A percentile compares a stretch with the other conserved stretches of the same genome.
These are phyloP conservation scores for Prunus mira DNA, from an alignment of 306 rosid species.

Conservation along the genomic window DNA sequence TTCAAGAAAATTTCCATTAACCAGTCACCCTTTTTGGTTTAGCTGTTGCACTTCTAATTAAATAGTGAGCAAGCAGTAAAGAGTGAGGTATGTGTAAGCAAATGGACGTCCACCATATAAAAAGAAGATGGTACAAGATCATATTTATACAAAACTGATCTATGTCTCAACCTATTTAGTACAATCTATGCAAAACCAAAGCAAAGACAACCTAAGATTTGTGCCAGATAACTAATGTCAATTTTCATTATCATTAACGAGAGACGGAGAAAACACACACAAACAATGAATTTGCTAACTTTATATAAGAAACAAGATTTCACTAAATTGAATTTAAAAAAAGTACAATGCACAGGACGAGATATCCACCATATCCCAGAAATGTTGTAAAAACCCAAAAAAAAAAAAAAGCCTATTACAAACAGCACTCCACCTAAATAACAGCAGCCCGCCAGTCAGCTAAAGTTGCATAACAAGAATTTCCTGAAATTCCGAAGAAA, in stretches of 20 bases:
- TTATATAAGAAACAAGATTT: not conserved
- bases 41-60: not conserved
- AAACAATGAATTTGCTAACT: not conserved
- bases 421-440: not conserved
- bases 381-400: not conserved
- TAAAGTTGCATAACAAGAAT: not conserved
- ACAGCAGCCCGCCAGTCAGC: not conserved
- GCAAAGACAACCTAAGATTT: not conserved
- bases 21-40: slow-evolving; percentile 6
- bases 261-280: not conserved
- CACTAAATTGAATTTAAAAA: not conserved
- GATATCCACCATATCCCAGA: not conserved
- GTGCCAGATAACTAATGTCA: not conserved
- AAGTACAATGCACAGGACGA: not conserved
- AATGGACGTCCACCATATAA: not conserved
- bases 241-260: not conserved
- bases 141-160: not conserved
- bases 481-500: not conserved
- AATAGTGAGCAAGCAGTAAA: not conserved
- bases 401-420: not conserved
- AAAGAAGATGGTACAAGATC: not conserved
- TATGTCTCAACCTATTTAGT: not conserved
- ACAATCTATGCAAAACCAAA: not conserved
- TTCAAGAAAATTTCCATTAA: slow-evolving; percentile 8
- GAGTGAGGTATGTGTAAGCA: not conserved